A percentile compares a stretch with the other conserved stretches of the same genome.
phyloP scores from a whole-genome alignment of 2,329 filamentous ascomycete species.

The Pleomassaria siparia region DNA sequence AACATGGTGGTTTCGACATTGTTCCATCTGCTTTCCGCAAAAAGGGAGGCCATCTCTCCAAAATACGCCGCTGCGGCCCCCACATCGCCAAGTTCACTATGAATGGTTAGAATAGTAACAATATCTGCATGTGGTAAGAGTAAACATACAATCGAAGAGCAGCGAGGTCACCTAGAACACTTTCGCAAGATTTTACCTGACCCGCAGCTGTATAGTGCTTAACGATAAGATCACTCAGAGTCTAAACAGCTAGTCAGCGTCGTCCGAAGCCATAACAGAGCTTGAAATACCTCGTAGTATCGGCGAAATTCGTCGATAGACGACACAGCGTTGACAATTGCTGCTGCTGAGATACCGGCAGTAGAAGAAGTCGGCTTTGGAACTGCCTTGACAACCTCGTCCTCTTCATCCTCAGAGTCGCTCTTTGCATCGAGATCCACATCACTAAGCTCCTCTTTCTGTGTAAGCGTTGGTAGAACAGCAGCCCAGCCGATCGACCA shows the following conservation, averaged over 20 bases:
- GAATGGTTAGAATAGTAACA: not conserved
- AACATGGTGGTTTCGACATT: conserved; percentile 80
- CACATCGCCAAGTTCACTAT: conserved; percentile 67
- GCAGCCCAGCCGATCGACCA: conserved; percentile 77
- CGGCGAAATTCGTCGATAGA: conserved; percentile 44
- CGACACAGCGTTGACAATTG: conserved; percentile 35
- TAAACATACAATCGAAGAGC: conserved; percentile 67
- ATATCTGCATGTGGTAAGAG: not conserved
- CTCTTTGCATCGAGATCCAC: conserved; percentile 37
- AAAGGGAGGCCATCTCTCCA: conserved; percentile 74
- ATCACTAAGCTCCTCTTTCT: conserved; percentile 37
- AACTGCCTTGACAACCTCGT: conserved; percentile 8
- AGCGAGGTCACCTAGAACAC: conserved; percentile 80
- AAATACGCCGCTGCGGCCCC: conserved; percentile 75
- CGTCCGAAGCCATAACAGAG: not conserved
- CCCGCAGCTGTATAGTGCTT: conserved; percentile 80
- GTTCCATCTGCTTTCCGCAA: conserved; percentile 76
- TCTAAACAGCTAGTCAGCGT: conserved; percentile 62
- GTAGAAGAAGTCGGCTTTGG: conserved; percentile 13
- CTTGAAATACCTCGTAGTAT: conserved; percentile 44
- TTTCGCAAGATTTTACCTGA: conserved; percentile 74
- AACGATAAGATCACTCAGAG: conserved; percentile 80
- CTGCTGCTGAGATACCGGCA: conserved; percentile 31
- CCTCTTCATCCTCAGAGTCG: conserved; percentile 10
- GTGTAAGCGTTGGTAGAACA: conserved; percentile 26